Conservation (phyloP, 441 rosid genomes). For the Sinapis alba region DNA sequence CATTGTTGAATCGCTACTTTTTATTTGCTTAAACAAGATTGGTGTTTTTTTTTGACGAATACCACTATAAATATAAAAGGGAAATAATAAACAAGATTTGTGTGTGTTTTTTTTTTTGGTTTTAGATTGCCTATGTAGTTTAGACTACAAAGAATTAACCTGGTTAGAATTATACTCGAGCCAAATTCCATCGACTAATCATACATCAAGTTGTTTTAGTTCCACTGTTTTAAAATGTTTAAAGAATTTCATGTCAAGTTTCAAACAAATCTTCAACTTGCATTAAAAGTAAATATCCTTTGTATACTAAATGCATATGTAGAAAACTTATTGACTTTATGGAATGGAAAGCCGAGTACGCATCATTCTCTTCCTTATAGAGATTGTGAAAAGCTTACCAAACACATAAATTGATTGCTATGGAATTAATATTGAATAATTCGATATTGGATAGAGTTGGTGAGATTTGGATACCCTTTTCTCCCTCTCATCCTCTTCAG, state of each 20-base stretch:
- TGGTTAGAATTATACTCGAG: neutral
- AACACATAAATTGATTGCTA: constrained; percentile 6
- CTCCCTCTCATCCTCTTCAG: neutral
- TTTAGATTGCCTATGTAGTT: neutral
- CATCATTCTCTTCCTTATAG: neutral
- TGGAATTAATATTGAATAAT: neutral
- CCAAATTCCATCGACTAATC: neutral
- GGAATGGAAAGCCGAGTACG: constrained; percentile 16
- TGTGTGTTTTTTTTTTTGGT: neutral
- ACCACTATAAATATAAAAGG: no score
- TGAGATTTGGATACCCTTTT: constrained; percentile 28
- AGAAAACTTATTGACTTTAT: neutral
- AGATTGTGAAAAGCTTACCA: constrained; percentile 21
- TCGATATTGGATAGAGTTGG: constrained; percentile 31
- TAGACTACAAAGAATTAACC: neutral
- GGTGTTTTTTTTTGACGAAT: neutral
- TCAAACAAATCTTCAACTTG: neutral
- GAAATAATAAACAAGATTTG: no score
- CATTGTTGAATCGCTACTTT: neutral
- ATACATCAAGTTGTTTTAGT: neutral
- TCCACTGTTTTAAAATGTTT: neutral
- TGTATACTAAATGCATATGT: neutral
- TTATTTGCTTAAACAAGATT: neutral
- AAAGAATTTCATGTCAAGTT: neutral
- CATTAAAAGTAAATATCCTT: neutral